Evolutionary conservation across 2,329 filamentous ascomycete species (phyloP).

Genomic region (Trichoderma cornu-damae): DNA sequence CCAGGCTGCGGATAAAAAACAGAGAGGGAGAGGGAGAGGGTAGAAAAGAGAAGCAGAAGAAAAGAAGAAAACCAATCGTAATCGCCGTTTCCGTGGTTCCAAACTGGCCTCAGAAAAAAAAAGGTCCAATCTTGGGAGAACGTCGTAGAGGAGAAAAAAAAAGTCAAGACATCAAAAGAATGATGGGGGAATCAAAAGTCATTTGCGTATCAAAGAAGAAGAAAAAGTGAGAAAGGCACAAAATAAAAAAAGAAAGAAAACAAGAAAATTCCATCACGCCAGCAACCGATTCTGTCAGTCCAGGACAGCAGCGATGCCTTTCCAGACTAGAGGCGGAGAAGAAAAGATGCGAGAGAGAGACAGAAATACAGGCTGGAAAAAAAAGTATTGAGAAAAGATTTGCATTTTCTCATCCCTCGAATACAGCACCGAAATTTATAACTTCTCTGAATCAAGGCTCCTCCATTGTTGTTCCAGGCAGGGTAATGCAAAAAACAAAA

Average conservation of each 20-base stretch:
- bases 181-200: slow-evolving; percentile 19
- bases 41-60: too few species aligned
- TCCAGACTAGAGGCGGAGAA: neutral
- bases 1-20: slow-evolving; percentile 10
- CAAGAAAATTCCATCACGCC: neutral
- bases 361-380: neutral
- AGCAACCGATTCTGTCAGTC: neutral
- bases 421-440: neutral
- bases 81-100: neutral
- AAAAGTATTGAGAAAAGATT: too few species aligned
- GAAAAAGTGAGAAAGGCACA: too few species aligned
- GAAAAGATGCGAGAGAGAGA: slow-evolving; percentile 8
- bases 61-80: neutral
- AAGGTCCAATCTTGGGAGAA: neutral
- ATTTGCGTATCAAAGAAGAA: slow-evolving; percentile 7
- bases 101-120: neutral
- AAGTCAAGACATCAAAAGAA: slow-evolving; percentile 26
- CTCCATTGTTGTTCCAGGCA: neutral
- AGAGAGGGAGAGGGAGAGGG: too few species aligned
- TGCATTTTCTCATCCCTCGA: neutral
- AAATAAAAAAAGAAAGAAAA: slow-evolving; percentile 4
- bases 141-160: slow-evolving; percentile 14
- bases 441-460: neutral
- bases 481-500: neutral
- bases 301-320: neutral